Evolutionary conservation across 2,329 filamentous ascomycete species (phyloP).

Genomic region (Didymellaceae sp.): DNA sequence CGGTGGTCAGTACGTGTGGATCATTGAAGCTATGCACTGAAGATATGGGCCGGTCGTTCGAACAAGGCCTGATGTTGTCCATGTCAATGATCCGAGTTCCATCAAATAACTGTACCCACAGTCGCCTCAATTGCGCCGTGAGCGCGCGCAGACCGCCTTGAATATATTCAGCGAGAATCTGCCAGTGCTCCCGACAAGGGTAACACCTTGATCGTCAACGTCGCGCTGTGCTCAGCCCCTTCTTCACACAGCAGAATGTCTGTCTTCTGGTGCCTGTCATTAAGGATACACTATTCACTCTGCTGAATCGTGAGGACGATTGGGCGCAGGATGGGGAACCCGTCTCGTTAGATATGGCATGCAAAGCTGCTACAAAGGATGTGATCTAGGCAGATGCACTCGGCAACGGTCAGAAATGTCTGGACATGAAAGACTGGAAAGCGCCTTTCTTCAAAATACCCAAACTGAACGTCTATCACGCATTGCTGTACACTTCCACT

Average conservation of each 20-base stretch:
- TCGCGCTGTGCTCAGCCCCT: constrained; percentile 6
- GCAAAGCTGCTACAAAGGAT: constrained; percentile 11
- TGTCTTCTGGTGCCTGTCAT: constrained; percentile 7
- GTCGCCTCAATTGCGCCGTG: constrained; percentile 6
- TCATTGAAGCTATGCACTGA: constrained; percentile 33
- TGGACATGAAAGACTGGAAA: constrained; percentile 5
- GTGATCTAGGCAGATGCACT: constrained; percentile 8
- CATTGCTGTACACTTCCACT: not conserved
- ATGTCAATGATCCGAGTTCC: constrained; percentile 23
- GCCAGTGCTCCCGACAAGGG: constrained; percentile 6
- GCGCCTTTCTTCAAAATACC: not conserved
- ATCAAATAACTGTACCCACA: constrained; percentile 12
- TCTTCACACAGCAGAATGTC: constrained; percentile 11
- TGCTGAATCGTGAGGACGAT: constrained; percentile 3
- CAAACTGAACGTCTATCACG: not conserved
- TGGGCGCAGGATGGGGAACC: constrained; percentile 1
- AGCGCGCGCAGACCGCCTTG: constrained; percentile 8
- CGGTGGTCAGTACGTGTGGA: constrained; percentile 20
- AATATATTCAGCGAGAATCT: constrained; percentile 6
- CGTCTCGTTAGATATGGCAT: constrained; percentile 3
- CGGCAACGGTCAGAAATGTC: constrained; percentile 14
- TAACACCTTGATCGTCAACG: constrained; percentile 9
- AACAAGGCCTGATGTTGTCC: constrained; percentile 19
- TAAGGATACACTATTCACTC: constrained; percentile 1
- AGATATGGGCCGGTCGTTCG: constrained; percentile 28